phyloP scores from a whole-genome alignment of 176 grass and related monocot species.

The Poa annua region DNA sequence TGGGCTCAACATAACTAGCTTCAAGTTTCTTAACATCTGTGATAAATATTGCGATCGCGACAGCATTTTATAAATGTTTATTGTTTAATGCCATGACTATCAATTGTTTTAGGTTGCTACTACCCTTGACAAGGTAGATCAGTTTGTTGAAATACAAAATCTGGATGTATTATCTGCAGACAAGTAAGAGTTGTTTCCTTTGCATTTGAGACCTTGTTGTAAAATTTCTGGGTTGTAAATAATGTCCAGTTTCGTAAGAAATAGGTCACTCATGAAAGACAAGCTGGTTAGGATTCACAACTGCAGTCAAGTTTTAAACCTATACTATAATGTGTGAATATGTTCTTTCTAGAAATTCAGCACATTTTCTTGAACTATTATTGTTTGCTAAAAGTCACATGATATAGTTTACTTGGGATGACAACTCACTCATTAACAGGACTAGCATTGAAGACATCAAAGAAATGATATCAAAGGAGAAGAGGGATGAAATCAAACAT shows the following conservation, averaged over 20 bases:
- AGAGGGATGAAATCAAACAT: conserved; percentile 62
- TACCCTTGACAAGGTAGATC: conserved; percentile 56
- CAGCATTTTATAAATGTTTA: not conserved
- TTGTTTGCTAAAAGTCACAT: conserved; percentile 25
- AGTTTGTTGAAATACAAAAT: conserved; percentile 56
- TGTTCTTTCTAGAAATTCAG: conserved; percentile 25
- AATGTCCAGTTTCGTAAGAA: not conserved
- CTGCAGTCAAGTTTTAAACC: not conserved
- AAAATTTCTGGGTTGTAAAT: conserved; percentile 19
- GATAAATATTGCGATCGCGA: not conserved
- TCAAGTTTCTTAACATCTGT: conserved; percentile 3
- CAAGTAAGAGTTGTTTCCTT: conserved; percentile 53
- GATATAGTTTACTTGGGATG: conserved; percentile 32
- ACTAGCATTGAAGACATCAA: conserved; percentile 51
- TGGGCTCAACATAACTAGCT: not conserved
- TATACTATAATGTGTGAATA: conserved; percentile 25
- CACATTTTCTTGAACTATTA: conserved; percentile 23
- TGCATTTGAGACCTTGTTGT: not conserved
- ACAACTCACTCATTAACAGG: conserved; percentile 41
- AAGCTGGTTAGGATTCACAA: conserved; percentile 25
- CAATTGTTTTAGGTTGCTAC: conserved; percentile 46
- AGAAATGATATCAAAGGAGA: conserved; percentile 55
- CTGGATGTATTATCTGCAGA: conserved; percentile 62
- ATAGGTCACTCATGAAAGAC: not conserved
- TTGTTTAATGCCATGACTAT: not conserved